These are phyloP conservation scores for Pachysandra terminalis DNA, from an alignment of 164 flowering plant species.

Conservation along the genomic window DNA sequence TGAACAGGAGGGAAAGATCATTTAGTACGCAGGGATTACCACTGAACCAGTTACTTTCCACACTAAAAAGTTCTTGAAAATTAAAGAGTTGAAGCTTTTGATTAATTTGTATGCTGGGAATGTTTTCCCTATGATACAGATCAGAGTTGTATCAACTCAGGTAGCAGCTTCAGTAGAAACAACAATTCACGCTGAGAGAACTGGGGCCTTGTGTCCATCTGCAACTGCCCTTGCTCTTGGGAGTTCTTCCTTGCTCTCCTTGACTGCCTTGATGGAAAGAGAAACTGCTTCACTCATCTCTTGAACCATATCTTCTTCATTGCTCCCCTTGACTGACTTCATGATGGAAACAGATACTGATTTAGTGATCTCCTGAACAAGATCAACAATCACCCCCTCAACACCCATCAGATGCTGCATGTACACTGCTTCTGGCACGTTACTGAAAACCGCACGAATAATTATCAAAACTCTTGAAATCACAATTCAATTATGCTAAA, in stretches of 20 bases:
- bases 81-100: too few relatives aligned
- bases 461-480: not conserved
- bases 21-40: too few relatives aligned
- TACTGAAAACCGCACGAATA: conserved; percentile 37
- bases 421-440: conserved; percentile 87
- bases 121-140: too few relatives aligned
- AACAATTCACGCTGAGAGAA: conserved; percentile 70
- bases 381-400: conserved; percentile 90
- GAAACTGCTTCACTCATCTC: too few relatives aligned
- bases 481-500: too few relatives aligned
- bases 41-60: too few relatives aligned
- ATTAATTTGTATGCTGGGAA: too few relatives aligned
- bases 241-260: conserved; percentile 25
- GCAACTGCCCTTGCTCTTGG: too few relatives aligned
- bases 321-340: conserved; percentile 27
- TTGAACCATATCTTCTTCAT: conserved; percentile 17
- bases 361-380: conserved; percentile 66
- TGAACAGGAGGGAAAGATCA: too few relatives aligned
- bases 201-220: conserved; percentile 20
- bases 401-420: conserved; percentile 92
- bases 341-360: conserved; percentile 53
- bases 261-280: too few relatives aligned
- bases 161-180: conserved; percentile 80
- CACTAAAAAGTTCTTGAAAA: too few relatives aligned
- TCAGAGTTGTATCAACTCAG: conserved; percentile 71